Percentiles rank a stretch among this genome's conserved stretches.
phyloP scores from a whole-genome alignment of 1,139 yeast species.

The Hemisphaericaspora subhashii region DNA sequence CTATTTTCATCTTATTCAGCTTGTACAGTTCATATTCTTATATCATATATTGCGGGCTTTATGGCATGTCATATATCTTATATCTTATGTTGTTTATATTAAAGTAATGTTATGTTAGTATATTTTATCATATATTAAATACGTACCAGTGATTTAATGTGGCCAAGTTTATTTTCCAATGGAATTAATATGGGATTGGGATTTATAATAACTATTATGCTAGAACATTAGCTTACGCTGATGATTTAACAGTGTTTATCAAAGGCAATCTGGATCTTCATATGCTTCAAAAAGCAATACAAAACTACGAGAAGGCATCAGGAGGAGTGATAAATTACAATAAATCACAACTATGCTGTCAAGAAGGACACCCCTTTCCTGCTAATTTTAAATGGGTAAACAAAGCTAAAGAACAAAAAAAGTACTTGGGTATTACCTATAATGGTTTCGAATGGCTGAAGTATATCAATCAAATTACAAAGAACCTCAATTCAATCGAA shows the following conservation, averaged over 20 bases:
- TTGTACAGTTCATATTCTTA: no score
- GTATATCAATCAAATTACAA: background rate
- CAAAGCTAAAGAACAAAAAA: background rate
- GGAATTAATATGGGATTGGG: background rate
- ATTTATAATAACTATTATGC: background rate
- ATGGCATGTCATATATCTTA: no score
- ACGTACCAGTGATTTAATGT: no score
- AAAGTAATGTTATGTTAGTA: no score
- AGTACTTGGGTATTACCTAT: background rate
- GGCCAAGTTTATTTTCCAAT: no score
- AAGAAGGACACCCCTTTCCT: background rate
- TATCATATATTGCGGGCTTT: no score
- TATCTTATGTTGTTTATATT: no score
- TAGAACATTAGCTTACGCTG: background rate
- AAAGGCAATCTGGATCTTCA: background rate
- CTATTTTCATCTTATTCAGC: no score
- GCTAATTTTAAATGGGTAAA: background rate
- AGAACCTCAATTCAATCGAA: background rate
- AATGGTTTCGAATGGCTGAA: background rate
- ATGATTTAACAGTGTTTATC: background rate
- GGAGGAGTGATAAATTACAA: background rate
- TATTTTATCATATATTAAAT: no score
- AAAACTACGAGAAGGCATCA: background rate
- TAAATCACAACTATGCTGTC: background rate
- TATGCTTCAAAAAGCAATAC: background rate